phyloP scores from a whole-genome alignment of 306 rosid species.

The Myrica gale region DNA sequence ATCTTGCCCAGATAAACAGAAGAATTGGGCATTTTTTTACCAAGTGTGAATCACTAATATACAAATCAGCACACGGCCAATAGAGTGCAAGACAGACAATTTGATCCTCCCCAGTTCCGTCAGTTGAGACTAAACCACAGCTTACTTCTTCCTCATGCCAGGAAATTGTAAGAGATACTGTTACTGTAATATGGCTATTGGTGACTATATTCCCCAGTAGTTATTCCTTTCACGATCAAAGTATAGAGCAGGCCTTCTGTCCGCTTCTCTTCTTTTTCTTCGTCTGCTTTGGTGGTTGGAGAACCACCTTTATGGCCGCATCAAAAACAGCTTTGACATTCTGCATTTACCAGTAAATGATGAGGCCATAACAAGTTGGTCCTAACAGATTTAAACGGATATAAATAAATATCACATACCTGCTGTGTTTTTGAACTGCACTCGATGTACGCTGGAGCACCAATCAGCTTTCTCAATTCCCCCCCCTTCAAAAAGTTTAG shows the following conservation, averaged over 20 bases:
- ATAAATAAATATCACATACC: conserved; percentile 45
- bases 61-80: conserved; percentile 38
- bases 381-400: conserved; percentile 9
- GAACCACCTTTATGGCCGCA: conserved; percentile 91
- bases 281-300: conserved; percentile 89
- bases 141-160: conserved; percentile 39
- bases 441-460: conserved; percentile 82
- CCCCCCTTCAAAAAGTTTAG: conserved; percentile 60
- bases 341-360: conserved; percentile 40
- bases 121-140: conserved; percentile 35
- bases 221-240: conserved; percentile 46
- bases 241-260: conserved; percentile 74
- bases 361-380: conserved; percentile 12
- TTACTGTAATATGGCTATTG: conserved; percentile 36
- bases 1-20: conserved; percentile 27
- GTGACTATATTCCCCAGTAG: conserved; percentile 43
- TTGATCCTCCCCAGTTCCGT: conserved; percentile 44
- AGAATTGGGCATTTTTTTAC: conserved; percentile 33
- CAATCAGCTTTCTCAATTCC: conserved; percentile 80
- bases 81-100: conserved; percentile 38
- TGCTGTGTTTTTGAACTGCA: conserved; percentile 97
- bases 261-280: conserved; percentile 73
- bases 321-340: conserved; percentile 95
- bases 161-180: conserved; percentile 38
- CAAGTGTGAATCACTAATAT: conserved; percentile 43